Base-by-base conservation (phyloP, 176 grass and related monocot genomes). In the Triticum timopheevii region DNA sequence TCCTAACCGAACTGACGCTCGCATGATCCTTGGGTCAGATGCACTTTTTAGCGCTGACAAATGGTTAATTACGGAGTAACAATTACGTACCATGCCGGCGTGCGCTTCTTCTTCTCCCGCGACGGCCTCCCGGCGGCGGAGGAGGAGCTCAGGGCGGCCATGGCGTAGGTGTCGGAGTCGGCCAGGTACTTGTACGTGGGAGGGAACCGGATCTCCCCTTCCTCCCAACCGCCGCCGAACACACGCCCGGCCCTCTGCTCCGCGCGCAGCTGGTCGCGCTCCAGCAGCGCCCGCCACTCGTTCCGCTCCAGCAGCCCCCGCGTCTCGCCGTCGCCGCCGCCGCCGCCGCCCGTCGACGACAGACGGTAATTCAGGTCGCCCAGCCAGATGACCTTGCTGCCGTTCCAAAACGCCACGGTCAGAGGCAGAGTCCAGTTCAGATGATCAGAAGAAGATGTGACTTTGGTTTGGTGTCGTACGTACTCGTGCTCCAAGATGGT, bases 401-500 rank as follows among this genome's bases (percentile, higher is more conserved):
- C 73, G 28, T 72, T 28, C 56, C 56, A 59, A 0, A 1, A 59
- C 1, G 20, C 0, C 0, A 0, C 0, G 0, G 56, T 68, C 79
- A 66, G 59, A 20, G 0, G 8, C 54, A 24, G n/a, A 59, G 50
- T 59, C 34, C 31, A 59, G 56, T 59, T 81, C 22, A 19, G 1
- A 19, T 5, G 0, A 17, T 33, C 1, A 8, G 17, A 19, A 3
- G 12, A 68, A 2, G 11, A 2, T 65, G 54, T 23, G 22, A 3
- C 1, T 73, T 45, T 34, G 13, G 3, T 38, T 44, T 59, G 13
- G 2, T 39, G 73, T 16, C 10, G 5, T 20, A 6, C 89, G 82
- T 92, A 98, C 96, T 98, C 96, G 44, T 98, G 96, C 66, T 96
- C 86, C 85, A 94, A 74, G 79, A 98, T 96, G 61, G 93, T 98